Evolutionary conservation across 257 asterid species (phyloP), one percentile per base, ranked within the genome.

Genomic region (Nicotiana sylvestris): DNA sequence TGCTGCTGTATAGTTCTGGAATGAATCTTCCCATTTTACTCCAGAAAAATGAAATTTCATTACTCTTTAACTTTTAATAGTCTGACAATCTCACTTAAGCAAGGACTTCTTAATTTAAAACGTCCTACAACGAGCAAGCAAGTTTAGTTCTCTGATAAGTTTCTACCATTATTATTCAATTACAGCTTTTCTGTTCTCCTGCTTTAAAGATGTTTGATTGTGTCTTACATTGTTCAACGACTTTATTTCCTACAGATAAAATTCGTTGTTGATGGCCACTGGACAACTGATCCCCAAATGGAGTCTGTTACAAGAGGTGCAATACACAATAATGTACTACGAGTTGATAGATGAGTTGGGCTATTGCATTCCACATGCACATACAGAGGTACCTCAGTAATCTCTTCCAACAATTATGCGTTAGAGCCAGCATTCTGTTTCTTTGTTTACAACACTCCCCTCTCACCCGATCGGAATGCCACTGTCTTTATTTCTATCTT

Each of bases 261-360:
- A 84, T 96, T 94, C 82, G 76, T 96, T 61, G 84, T 92, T 0
- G 98, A 96, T 68, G 98, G 95, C 21, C 88, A 86, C 53, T 96
- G 99, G 99, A 89, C 66, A 27, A 80, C 86, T 64, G 98, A 96
- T 87, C 93, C 97, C 65, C 88, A 85, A 29, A 91, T 87, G 86
- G 99, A 96, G 86, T 83, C 93, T 4, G 51, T 87, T 46, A 84
- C 82, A 46, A 87, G 85, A 83, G 90, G 87, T 82, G 78, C 86
- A 77, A 33, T 90, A 80, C 92, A 89, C 78, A 96, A 96, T 91
- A 96, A 96, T 91, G 81, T 96, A 85, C 97, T 95, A 78, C 95
- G 96, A 70, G 99, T 95, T 58, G 91, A 90, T 86, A 74, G 90
- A 88, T 89, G 90, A 86, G 62, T 67, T 62, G 30, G 57, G 21